Conservation (phyloP, 177 flowering plant genomes). For the Vitis hybrid region DNA sequence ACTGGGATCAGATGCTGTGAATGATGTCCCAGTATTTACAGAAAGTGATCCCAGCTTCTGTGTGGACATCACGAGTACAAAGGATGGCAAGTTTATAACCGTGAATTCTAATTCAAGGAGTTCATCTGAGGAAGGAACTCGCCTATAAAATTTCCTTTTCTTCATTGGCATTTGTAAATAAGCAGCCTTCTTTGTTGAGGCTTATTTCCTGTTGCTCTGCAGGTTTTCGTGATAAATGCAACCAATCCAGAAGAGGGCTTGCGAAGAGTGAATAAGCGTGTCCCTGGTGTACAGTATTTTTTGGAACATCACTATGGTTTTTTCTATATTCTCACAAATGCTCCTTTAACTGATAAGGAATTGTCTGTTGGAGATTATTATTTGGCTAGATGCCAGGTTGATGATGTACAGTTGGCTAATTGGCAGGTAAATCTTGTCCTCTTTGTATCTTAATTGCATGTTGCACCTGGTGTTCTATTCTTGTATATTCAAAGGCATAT, state of each 20-base stretch:
- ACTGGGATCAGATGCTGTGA: conserved; percentile 42
- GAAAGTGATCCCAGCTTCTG: conserved; percentile 74
- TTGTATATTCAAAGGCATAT: background rate
- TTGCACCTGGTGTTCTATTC: background rate
- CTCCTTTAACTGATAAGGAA: conserved; percentile 37
- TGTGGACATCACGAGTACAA: conserved; percentile 87
- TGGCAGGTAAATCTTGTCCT: conserved; percentile 64
- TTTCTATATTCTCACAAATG: conserved; percentile 86
- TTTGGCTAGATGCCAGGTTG: conserved; percentile 56
- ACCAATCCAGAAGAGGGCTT: conserved; percentile 43
- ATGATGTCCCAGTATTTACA: conserved; percentile 38
- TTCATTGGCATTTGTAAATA: background rate
- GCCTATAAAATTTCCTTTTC: conserved; percentile 14
- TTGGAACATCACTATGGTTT: conserved; percentile 81
- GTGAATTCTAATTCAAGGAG: conserved; percentile 93
- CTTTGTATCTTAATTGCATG: conserved; percentile 3
- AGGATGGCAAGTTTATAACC: conserved; percentile 91
- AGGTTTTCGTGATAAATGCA: conserved; percentile 80
- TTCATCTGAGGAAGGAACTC: conserved; percentile 90
- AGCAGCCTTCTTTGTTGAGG: background rate
- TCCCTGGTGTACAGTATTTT: conserved; percentile 66
- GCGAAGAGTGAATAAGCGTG: conserved; percentile 55
- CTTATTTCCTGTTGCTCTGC: conserved; percentile 21
- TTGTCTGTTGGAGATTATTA: conserved; percentile 44
- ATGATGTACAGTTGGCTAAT: conserved; percentile 36